phyloP scores from a whole-genome alignment of 2,329 filamentous ascomycete genomes.

The Aspergillus jensenii region DNA sequence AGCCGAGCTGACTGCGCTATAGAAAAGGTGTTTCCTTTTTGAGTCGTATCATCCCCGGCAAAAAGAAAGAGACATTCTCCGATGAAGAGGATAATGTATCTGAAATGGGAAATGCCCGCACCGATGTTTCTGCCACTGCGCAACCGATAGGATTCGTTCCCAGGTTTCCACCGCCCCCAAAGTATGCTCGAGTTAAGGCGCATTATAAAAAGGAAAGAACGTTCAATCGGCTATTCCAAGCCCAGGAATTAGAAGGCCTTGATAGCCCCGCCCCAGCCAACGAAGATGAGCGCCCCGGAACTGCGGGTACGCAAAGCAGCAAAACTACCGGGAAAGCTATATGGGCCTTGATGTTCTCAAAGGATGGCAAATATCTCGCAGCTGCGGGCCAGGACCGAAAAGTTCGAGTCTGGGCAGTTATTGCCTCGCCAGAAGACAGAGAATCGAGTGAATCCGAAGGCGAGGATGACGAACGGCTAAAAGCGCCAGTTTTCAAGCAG shows the following conservation, averaged over 20 bases:
- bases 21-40: constrained; percentile 91
- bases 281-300: constrained; percentile 30
- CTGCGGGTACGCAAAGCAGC: constrained; percentile 20
- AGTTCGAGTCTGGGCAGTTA: constrained; percentile 84
- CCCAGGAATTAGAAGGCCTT: constrained; percentile 78
- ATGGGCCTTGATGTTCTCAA: constrained; percentile 91
- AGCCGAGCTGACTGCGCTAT: constrained; percentile 15
- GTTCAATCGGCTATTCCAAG: constrained; percentile 85
- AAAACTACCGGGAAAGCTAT: constrained; percentile 62
- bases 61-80: constrained; percentile 64
- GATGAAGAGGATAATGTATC: constrained; percentile 62
- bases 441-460: constrained; percentile 71
- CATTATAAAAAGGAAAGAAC: constrained; percentile 78
- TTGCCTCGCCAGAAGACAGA: constrained; percentile 79
- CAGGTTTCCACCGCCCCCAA: constrained; percentile 80
- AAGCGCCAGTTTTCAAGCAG: constrained; percentile 83
- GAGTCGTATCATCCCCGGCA: constrained; percentile 74
- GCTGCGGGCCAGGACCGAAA: constrained; percentile 87
- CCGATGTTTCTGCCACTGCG: constrained; percentile 76
- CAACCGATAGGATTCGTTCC: constrained; percentile 81
- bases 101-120: constrained; percentile 68
- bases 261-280: constrained; percentile 36
- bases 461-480: constrained; percentile 62
- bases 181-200: constrained; percentile 82
- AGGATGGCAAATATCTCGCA: constrained; percentile 85